These are phyloP conservation scores for Daphne laureola DNA, from an alignment of 441 rosid genomes.

Conservation along the genomic window DNA sequence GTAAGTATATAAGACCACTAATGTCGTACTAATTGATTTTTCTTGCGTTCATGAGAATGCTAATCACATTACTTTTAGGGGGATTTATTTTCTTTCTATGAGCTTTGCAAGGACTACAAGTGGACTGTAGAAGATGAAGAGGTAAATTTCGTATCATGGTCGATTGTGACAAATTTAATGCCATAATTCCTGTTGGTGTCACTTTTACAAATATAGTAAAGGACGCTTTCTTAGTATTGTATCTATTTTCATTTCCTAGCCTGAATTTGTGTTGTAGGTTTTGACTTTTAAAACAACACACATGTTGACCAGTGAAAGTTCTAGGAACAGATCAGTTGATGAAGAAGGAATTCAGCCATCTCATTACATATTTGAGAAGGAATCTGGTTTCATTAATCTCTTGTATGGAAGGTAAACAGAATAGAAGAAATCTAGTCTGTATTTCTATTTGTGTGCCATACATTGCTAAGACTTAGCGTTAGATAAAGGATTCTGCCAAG, in stretches of 20 bases:
- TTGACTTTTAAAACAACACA: constrained; percentile 33
- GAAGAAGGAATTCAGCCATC: constrained; percentile 24
- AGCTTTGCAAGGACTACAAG: constrained; percentile 65
- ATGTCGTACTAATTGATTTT: constrained; percentile 10
- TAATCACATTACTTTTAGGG: constrained; percentile 49
- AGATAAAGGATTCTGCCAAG: too few species aligned
- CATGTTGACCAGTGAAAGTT: constrained; percentile 20
- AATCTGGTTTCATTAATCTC: constrained; percentile 54
- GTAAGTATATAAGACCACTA: constrained; percentile 42
- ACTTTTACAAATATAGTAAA: neutral
- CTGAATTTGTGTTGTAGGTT: constrained; percentile 35
- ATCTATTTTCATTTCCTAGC: neutral
- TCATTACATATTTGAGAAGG: constrained; percentile 26
- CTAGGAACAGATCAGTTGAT: constrained; percentile 25
- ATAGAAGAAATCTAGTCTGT: neutral
- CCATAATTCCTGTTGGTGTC: constrained; percentile 15
- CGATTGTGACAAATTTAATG: constrained; percentile 11
- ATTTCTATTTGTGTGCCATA: too few species aligned
- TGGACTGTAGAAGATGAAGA: constrained; percentile 77
- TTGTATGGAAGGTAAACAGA: constrained; percentile 67
- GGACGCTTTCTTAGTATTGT: constrained; percentile 1
- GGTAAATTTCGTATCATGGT: constrained; percentile 30
- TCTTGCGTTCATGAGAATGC: constrained; percentile 15
- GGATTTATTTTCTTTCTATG: constrained; percentile 73
- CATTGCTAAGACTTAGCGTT: too few species aligned